Percentiles rank a stretch among this genome's conserved stretches.
These are phyloP conservation scores for Tremellales sp. DNA, from an alignment of 1,284 basidiomycete genomes.

Conservation along the genomic window DNA sequence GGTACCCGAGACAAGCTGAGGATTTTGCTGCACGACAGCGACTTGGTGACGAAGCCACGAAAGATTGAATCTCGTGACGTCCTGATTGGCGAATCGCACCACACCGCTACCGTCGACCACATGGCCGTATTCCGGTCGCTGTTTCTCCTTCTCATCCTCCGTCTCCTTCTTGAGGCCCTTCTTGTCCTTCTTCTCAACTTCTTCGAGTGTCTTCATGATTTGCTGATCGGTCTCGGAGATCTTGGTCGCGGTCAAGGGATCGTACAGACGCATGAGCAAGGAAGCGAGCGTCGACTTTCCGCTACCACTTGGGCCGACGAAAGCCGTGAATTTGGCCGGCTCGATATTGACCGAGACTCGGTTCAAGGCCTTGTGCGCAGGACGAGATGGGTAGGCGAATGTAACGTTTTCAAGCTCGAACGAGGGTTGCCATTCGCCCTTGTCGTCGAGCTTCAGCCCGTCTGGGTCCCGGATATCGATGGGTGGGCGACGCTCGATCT, in stretches of 20 bases:
- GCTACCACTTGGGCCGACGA: conserved; percentile 40
- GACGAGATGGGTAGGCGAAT: conserved; percentile 50
- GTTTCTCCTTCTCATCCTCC: conserved; percentile 14
- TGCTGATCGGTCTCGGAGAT: conserved; percentile 10
- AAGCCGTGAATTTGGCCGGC: conserved; percentile 35
- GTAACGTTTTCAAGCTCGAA: conserved; percentile 49
- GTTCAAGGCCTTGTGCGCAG: conserved; percentile 41
- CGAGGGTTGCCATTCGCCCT: conserved; percentile 13
- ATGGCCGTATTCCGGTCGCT: not conserved
- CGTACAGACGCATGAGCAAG: conserved; percentile 49
- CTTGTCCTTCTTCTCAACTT: conserved; percentile 5
- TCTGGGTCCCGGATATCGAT: conserved; percentile 36
- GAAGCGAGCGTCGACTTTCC: conserved; percentile 47
- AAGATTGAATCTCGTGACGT: conserved; percentile 45
- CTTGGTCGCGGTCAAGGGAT: conserved; percentile 32
- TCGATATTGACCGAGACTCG: conserved; percentile 43
- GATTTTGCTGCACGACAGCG: conserved; percentile 50
- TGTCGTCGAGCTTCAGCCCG: conserved; percentile 17
- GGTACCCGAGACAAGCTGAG: conserved; percentile 48
- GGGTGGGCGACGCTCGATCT: conserved; percentile 39
- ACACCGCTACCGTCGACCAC: conserved; percentile 11
- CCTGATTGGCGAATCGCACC: conserved; percentile 37
- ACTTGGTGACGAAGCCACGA: conserved; percentile 49
- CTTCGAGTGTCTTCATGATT: conserved; percentile 11
- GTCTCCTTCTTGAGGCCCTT: not conserved